Base-by-base conservation (phyloP, 495 filamentous ascomycete species). In the Delitschia confertaspora region DNA sequence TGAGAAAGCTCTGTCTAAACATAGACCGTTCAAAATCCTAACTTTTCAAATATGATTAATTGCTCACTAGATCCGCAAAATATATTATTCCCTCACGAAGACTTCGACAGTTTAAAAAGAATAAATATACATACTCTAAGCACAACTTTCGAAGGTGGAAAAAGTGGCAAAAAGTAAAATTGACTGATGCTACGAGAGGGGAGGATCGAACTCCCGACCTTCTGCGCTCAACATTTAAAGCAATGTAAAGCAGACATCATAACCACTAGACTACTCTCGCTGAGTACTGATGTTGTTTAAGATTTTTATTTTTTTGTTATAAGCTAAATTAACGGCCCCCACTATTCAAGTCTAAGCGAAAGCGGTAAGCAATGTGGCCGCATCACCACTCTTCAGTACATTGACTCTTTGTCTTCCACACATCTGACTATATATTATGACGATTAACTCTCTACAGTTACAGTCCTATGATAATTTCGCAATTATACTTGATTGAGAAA, bases 201-300 rank as follows among this genome's bases (percentile, higher is more conserved):
- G 52, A 49, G 52, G 47, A 47, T 56, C 52, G 52, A 56, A 56
- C 52, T 49, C 52, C 41, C 47, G 52, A 56, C 52, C 47, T 51
- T 56, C 42, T 51, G 52, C 52, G 52, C 42, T 31, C 14, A 14
- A 47, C 23, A 43, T 40, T 47, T 13, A n/a, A 9, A 21, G 2
- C 4, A 42, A 47, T 56, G 52, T 56, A 56, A 56, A 47, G 52
- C 52, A 51, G 42, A 56, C 47, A 56, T 56, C 52, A 56, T 56
- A 47, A 56, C 52, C 52, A 56, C 52, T 56, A 54, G 45, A 49
- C 44, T 54, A 49, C 44, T 24, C 38, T 43, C 44, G 43, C 44
- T 29, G 38, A 22, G 31, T n/a, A n/a, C n/a, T n/a, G 38, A 40
- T 39, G 36, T 22, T 30, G 18, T 24, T 20, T n/a, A n/a, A n/a